Evolutionary conservation across 2,329 filamentous ascomycete genomes (phyloP).

Genomic region (Pseudocercospora fijiensis): DNA sequence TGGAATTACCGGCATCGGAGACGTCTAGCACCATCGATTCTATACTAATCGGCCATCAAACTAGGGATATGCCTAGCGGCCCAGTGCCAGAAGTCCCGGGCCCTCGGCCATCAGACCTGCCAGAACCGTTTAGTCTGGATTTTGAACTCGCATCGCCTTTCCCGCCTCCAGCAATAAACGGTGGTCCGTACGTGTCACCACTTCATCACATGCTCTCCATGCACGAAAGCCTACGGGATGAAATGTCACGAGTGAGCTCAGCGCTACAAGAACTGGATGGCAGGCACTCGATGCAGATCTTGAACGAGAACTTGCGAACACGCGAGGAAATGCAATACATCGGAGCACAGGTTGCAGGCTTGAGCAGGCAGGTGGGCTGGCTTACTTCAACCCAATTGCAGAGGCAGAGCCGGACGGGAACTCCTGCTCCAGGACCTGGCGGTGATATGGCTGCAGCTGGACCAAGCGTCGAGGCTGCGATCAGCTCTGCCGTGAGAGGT

Average conservation of each 20-base stretch:
- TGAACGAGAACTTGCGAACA: conserved; percentile 62
- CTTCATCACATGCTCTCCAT: conserved; percentile 61
- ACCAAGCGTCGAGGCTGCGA: conserved; percentile 32
- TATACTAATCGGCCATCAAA: neutral
- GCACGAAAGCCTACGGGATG: conserved; percentile 61
- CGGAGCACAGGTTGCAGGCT: conserved; percentile 58
- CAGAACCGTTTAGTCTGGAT: conserved; percentile 29
- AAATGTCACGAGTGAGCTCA: conserved; percentile 56
- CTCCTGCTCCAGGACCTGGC: conserved; percentile 13
- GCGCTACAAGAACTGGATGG: conserved; percentile 60
- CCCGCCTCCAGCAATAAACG: conserved; percentile 27
- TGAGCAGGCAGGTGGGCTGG: conserved; percentile 64
- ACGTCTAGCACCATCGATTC: conserved; percentile 6
- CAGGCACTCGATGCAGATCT: conserved; percentile 60
- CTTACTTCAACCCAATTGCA: conserved; percentile 59
- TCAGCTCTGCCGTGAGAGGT: conserved; percentile 33
- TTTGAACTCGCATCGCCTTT: conserved; percentile 33
- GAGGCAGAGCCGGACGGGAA: conserved; percentile 32
- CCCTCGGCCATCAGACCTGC: conserved; percentile 26
- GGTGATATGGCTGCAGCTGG: conserved; percentile 17
- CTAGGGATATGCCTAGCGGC: conserved; percentile 9
- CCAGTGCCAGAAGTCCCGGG: conserved; percentile 23
- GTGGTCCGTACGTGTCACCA: conserved; percentile 46
- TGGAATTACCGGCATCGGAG: neutral
- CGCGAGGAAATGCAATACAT: conserved; percentile 63